Evolutionary conservation across 768 basidiomycete genomes (phyloP).

Genomic region (Trametes cubensis): DNA sequence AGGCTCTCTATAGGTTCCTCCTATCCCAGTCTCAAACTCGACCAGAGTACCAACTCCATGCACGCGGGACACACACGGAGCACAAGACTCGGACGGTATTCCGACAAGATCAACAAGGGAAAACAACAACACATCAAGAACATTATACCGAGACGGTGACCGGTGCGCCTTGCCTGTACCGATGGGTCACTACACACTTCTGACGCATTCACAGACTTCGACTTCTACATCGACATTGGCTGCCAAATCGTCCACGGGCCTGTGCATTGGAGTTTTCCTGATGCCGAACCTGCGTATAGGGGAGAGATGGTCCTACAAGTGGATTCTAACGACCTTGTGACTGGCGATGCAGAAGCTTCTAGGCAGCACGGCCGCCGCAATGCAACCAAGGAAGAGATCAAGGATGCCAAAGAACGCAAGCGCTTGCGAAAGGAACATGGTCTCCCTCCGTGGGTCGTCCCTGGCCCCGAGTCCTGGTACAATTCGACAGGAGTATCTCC

Average conservation of each 20-base stretch:
- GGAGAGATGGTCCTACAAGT: conserved; percentile 64
- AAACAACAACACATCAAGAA: conserved; percentile 43
- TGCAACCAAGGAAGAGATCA: conserved; percentile 47
- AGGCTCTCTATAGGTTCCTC: conserved; percentile 75
- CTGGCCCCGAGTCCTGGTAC: conserved; percentile 16
- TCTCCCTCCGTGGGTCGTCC: conserved; percentile 51
- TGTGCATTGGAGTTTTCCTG: conserved; percentile 62
- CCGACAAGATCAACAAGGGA: conserved; percentile 39
- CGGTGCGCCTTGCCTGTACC: conserved; percentile 35
- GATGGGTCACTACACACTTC: neutral
- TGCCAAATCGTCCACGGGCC: conserved; percentile 43
- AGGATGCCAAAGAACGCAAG: conserved; percentile 48
- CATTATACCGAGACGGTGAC: conserved; percentile 59
- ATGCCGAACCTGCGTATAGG: conserved; percentile 64
- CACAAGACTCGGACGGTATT: conserved; percentile 51
- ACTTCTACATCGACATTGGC: conserved; percentile 63
- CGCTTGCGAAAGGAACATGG: conserved; percentile 50
- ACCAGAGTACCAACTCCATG: conserved; percentile 51
- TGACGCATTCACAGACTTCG: conserved; percentile 48
- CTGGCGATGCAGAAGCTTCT: conserved; percentile 2
- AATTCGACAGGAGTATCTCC: conserved; percentile 1
- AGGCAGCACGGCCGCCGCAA: conserved; percentile 33
- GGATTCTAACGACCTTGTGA: conserved; percentile 35
- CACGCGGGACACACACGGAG: conserved; percentile 60
- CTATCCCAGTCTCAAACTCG: conserved; percentile 53